Evolutionary conservation across 805 yeast species (phyloP), one percentile per base, ranked within the genome.

Genomic region (Candida piceae): DNA sequence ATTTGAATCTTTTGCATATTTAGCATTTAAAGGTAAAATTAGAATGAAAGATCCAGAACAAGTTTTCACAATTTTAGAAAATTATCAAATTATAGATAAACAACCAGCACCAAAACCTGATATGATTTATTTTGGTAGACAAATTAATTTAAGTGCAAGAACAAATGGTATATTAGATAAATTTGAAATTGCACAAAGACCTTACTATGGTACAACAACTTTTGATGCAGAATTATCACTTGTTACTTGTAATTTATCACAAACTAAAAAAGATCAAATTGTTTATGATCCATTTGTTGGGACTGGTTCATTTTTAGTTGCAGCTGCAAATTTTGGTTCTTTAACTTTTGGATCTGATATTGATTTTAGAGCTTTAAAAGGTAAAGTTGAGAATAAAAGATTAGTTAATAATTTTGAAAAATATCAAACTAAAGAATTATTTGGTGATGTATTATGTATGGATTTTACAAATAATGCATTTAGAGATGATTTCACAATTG

Each of bases 271-370:
- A 0, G 83, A 81, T 0, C 73, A 78, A 36, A 53, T 88, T 4
- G 75, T 84, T 54, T 90, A 86, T 55, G 98, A 93, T 60, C 98
- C 98, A 17, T 93, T 93, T 63, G 87, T 85, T 4, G 98, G 98
- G 0, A 93, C 98, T 0, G 98, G 98, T 0, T 86, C 96, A 16
- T 93, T 93, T 53, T 66, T 90, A 27, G 82, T 87, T 1, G 89
- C 96, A 1, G 95, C 88, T 10, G 86, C 89, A 0, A 75, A 81
- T 45, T 87, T 76, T 57, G 95, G 95, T 2, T 93, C 90, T 0
- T 50, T 78, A 8, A 75, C 86, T 0, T 62, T 84, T 28, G 97
- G 97, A 0, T 80, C 96, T 0, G 98, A 93, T 58, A 89, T 93
- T 35, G 97, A 93, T 57, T 80, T 85, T 4, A 70, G 96, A 32